Evolutionary conservation across 345 rosid genomes (phyloP).

Genomic region (Citrus sp.): DNA sequence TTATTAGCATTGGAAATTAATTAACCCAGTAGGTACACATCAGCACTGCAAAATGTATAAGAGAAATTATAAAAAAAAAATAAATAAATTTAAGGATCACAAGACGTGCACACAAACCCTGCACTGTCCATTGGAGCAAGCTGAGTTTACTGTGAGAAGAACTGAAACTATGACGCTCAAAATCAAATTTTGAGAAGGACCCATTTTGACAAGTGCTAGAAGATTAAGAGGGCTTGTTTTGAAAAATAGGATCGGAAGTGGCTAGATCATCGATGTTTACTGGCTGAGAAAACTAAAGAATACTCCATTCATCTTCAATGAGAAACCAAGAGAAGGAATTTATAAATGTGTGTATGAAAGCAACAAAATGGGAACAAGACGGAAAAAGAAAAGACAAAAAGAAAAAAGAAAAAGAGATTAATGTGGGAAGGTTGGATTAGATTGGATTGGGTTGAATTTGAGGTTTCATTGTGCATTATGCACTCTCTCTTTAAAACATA

Average conservation of each 20-base stretch:
- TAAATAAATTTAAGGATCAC: not conserved
- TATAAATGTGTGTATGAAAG: constrained; percentile 5
- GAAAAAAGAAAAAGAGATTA: not conserved
- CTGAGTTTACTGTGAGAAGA: constrained; percentile 24
- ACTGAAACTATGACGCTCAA: constrained; percentile 11
- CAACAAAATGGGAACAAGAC: constrained; percentile 10
- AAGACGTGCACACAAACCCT: constrained; percentile 28
- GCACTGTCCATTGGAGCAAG: constrained; percentile 51
- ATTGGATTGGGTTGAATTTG: not conserved
- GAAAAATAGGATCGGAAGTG: not conserved
- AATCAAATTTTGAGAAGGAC: constrained; percentile 16
- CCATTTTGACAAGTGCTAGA: constrained; percentile 21
- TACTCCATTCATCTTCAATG: not conserved
- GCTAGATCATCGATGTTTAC: not conserved
- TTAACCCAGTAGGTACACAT: not conserved
- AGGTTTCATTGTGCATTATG: not conserved
- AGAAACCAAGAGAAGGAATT: not conserved
- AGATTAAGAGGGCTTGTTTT: not conserved
- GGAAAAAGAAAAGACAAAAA: too few species aligned
- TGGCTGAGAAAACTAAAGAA: constrained; percentile 31
- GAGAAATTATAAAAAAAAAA: not conserved
- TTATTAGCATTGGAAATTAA: not conserved
- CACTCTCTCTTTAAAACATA: not conserved
- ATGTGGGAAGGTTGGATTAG: not conserved
- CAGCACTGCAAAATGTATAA: too few species aligned